phyloP scores from a whole-genome alignment of 2,329 filamentous ascomycete species.

The Beauveria bassiana region DNA sequence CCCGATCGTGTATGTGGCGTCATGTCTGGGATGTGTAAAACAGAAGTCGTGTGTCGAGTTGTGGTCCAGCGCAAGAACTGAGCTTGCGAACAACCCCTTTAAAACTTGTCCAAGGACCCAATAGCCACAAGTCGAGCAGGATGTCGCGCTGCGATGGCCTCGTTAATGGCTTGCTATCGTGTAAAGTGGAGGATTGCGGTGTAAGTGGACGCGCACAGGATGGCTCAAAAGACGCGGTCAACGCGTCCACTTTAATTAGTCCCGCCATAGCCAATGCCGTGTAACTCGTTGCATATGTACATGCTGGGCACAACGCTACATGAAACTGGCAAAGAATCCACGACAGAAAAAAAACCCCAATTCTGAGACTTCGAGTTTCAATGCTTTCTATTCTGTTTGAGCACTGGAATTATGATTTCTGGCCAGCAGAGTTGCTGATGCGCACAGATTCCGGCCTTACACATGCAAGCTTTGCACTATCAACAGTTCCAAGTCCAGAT shows the following conservation, averaged over 20 bases:
- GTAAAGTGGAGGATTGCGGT: not conserved
- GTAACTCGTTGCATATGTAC: not conserved
- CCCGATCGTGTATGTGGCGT: constrained; percentile 31
- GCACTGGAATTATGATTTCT: not conserved
- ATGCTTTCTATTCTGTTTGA: not conserved
- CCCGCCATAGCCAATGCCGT: not conserved
- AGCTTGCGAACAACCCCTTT: too few species aligned
- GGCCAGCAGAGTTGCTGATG: not conserved
- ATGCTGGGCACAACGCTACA: not conserved
- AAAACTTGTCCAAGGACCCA: not conserved
- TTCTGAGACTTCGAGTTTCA: not conserved
- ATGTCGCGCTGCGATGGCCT: not conserved
- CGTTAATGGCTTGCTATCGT: not conserved
- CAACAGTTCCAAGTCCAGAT: constrained; percentile 4
- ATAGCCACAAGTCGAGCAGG: not conserved
- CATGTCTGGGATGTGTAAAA: constrained; percentile 20
- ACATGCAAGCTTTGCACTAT: not conserved
- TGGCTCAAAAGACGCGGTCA: not conserved
- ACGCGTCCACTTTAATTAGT: constrained; percentile 9
- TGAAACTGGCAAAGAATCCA: not conserved
- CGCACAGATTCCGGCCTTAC: not conserved
- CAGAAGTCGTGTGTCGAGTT: not conserved
- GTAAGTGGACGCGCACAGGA: constrained; percentile 3
- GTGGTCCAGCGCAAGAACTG: not conserved
- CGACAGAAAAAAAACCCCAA: not conserved